Evolutionary conservation across 169 alveolate genomes (phyloP), one percentile per base, ranked within the genome.

Genomic region (Plasmodium gallinaceum): DNA sequence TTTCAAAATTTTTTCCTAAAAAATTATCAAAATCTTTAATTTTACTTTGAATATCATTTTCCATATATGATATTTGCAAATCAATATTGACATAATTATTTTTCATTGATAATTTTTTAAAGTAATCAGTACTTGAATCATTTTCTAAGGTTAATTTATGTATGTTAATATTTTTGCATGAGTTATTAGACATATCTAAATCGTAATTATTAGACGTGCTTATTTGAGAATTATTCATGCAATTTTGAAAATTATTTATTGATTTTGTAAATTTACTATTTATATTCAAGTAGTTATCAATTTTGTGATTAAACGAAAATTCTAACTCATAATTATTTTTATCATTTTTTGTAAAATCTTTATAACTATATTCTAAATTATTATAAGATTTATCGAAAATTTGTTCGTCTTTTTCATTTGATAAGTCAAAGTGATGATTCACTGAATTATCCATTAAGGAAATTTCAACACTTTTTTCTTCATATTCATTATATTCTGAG

Each of bases 1-100:
- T 26, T 52, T 83, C 91, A 68, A 83, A 83, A 7, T 14, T 22
- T 46, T 42, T 18, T 18, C 91, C 83, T 37, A 66, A n/a, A 5
- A 43, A 61, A 39, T 32, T 68, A 58, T 83, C 91, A 54, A 83
- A 57, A 18, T 66, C 76, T 48, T 83, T 83, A 52, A 83, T 83
- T 52, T 68, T 83, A 22, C 68, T 68, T 83, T 83, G 91, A 39
- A 83, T 68, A 66, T 83, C 91, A 83, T 83, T 83, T 68, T 83
- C 91, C 20, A 68, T 83, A 46, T 83, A 83, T 16, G 91, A 83
- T 43, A 83, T 83, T 26, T 83, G 91, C 61, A 83, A 83, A 62
- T 83, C 71, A n/a, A 72, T 54, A 62, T 83, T 83, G 45, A 68
- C 91, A 61, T 52, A 83, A 68, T 83, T 66, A 16, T 69, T 65